Percentiles rank a stretch among this genome's conserved stretches.
Conservation (phyloP, 2,329 filamentous ascomycete genomes). For the Aspergillus glaucus region DNA sequence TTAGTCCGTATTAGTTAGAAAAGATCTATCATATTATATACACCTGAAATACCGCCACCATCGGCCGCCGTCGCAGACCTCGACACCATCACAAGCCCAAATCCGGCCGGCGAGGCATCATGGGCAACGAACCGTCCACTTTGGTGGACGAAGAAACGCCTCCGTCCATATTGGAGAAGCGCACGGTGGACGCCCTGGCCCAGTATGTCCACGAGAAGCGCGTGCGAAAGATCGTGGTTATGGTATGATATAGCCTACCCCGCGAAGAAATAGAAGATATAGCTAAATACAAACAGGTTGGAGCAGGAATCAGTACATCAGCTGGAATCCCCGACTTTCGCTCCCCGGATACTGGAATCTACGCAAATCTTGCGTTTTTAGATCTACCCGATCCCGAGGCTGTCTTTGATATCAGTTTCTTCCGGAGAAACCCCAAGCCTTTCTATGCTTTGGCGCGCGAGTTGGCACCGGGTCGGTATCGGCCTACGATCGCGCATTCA, state of each 20-base stretch:
- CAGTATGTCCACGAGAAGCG: slow-evolving; percentile 67
- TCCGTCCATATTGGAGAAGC: slow-evolving; percentile 60
- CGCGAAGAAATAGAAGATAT: slow-evolving; percentile 1
- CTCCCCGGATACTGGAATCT: slow-evolving; percentile 86
- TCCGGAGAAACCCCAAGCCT: slow-evolving; percentile 72
- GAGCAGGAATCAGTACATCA: slow-evolving; percentile 65
- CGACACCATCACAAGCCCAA: slow-evolving; percentile 14
- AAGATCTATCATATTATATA: not conserved
- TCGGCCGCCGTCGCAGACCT: slow-evolving; percentile 18
- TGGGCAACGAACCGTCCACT: slow-evolving; percentile 80
- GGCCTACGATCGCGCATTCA: slow-evolving; percentile 81
- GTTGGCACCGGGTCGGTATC: slow-evolving; percentile 82
- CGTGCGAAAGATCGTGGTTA: slow-evolving; percentile 68
- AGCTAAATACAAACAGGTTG: slow-evolving; percentile 47
- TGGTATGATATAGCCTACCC: slow-evolving; percentile 46
- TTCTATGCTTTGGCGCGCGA: slow-evolving; percentile 92
- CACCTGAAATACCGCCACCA: slow-evolving; percentile 5
- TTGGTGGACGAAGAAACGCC: slow-evolving; percentile 58
- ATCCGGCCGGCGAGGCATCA: slow-evolving; percentile 35
- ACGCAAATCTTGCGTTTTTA: slow-evolving; percentile 81
- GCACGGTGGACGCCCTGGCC: slow-evolving; percentile 69
- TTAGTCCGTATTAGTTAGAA: not conserved
- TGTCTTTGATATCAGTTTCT: slow-evolving; percentile 90
- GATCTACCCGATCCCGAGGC: slow-evolving; percentile 85
- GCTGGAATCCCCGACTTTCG: slow-evolving; percentile 81